Evolutionary conservation across 2,329 filamentous ascomycete species (phyloP).

Genomic region (Talaromyces islandicus): DNA sequence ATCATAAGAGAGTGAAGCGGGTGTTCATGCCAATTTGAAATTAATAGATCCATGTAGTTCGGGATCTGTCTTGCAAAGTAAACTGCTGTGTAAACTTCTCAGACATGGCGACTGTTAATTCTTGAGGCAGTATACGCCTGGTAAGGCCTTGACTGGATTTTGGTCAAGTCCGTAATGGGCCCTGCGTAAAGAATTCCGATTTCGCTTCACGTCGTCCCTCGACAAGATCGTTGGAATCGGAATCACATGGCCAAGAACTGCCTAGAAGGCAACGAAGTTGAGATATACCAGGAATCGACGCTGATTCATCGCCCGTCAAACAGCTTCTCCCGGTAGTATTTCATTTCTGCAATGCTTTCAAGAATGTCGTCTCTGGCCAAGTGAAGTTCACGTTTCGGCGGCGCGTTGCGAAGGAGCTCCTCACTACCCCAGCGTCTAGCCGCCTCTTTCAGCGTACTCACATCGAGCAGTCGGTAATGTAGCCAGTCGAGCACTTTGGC

Average conservation of each 20-base stretch:
- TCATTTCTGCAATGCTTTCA: constrained; percentile 90
- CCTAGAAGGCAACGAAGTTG: neutral
- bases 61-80: neutral
- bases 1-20: neutral
- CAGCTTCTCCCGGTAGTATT: constrained; percentile 68
- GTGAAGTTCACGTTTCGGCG: constrained; percentile 70
- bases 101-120: neutral
- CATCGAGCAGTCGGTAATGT: constrained; percentile 86
- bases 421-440: constrained; percentile 69
- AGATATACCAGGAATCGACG: neutral
- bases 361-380: constrained; percentile 84
- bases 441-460: constrained; percentile 89
- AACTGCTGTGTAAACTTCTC: neutral
- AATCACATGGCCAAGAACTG: neutral
- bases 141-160: neutral
- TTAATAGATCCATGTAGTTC: too few species aligned
- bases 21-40: too few species aligned
- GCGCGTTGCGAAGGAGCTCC: constrained; percentile 56
- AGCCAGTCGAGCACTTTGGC: constrained; percentile 66
- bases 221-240: neutral
- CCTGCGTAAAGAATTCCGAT: neutral
- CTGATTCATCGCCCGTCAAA: constrained; percentile 42
- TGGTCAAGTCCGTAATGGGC: neutral
- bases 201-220: neutral
- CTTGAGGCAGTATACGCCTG: neutral